Evolutionary conservation across 306 rosid species (phyloP).

Genomic region (Rosa lucieae): DNA sequence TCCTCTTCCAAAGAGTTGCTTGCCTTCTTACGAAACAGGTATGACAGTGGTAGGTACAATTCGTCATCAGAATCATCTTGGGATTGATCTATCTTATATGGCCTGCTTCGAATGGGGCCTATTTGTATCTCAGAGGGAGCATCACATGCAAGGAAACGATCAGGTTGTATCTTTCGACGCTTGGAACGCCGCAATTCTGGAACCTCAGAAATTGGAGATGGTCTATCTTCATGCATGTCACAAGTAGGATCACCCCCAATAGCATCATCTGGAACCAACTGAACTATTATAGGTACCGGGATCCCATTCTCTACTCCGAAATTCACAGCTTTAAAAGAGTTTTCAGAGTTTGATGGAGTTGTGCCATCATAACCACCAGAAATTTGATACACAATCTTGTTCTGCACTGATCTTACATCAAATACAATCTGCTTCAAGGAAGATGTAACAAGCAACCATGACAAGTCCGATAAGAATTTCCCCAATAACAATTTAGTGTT

Average conservation of each 20-base stretch:
- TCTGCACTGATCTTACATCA: conserved; percentile 59
- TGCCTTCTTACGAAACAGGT: conserved; percentile 37
- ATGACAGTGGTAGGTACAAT: conserved; percentile 54
- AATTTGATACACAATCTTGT: conserved; percentile 71
- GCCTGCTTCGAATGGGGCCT: conserved; percentile 56
- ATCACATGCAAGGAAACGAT: conserved; percentile 74
- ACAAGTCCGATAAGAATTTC: conserved; percentile 59
- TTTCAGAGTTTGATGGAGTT: conserved; percentile 29
- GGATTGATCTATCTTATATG: conserved; percentile 42
- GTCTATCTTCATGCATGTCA: conserved; percentile 31
- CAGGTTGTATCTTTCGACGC: conserved; percentile 79
- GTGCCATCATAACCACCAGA: conserved; percentile 31
- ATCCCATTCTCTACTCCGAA: conserved; percentile 53
- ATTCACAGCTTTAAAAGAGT: conserved; percentile 44
- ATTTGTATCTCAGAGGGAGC: conserved; percentile 46
- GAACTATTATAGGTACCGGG: conserved; percentile 44
- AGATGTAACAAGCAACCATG: conserved; percentile 78
- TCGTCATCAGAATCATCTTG: conserved; percentile 49
- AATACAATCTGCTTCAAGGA: conserved; percentile 54
- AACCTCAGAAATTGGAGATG: conserved; percentile 31
- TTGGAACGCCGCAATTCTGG: conserved; percentile 78
- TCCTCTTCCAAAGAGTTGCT: conserved; percentile 21
- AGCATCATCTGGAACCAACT: conserved; percentile 31
- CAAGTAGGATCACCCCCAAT: conserved; percentile 19
- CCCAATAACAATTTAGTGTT: conserved; percentile 70